Base-by-base conservation (phyloP, 495 filamentous ascomycete genomes). In the Tuber melanosporum region DNA sequence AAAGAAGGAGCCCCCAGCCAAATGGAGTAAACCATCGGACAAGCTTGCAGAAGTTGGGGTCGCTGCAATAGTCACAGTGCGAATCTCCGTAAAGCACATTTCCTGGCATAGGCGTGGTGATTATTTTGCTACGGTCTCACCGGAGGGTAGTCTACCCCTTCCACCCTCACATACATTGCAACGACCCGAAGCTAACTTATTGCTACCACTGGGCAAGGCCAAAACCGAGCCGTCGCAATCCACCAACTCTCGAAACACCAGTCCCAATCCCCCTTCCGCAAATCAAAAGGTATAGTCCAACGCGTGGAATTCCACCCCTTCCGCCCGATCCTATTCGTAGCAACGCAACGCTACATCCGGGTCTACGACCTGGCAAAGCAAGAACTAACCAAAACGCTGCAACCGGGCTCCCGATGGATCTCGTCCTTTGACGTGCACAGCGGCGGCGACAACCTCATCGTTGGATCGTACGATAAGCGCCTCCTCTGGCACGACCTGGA, bases 401-500 rank as follows among this genome's bases (percentile, higher is more conserved):
- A 95, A 82, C 95, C 95, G 12, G 95, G 95, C 79, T 93, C 94
- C 0, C 90, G 93, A 79, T 98, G 95, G 94, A 97, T 99, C 80
- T 94, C 92, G 0, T 93, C 91, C 36, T 92, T 98, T 81, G 93
- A 96, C 82, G 90, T 99, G 72, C 95, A 99, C 85, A 93, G 95
- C 3, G 91, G 91, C 15, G 95, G 95, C 66, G 93, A 97, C 85
- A 97, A 99, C 85, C 84, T 99, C 77, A 92, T 98, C 76, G 92
- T 97, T 41, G 93, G 94, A 43, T 93, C 93, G 39, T 98, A 98
- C 85, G 95, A 99, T 84, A 91, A 93, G 76, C 91, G 94, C 71
- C 88, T 99, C 6, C 87, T 99, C 73, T 99, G 96, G 96, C 95
- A 98, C 83, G 95, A 99, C 85, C 88, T 99, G 42, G 96, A 98